phyloP scores from a whole-genome alignment of 1,284 basidiomycete genomes.

The Microbotryum intermedium region DNA sequence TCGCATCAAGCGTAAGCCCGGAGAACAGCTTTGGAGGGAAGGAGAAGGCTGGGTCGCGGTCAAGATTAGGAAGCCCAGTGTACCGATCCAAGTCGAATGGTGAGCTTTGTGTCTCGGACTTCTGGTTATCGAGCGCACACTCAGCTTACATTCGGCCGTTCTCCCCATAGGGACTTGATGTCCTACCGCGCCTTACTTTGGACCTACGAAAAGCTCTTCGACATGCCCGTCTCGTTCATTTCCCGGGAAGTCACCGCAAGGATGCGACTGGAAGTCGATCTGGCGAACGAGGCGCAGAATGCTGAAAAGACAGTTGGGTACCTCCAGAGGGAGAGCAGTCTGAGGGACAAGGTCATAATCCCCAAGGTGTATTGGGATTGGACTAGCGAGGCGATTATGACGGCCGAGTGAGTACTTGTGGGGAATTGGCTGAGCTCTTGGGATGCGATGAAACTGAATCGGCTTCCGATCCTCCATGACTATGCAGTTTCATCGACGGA shows the following conservation, averaged over 20 bases:
- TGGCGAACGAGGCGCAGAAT: conserved; percentile 62
- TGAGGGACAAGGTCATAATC: conserved; percentile 64
- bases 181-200: conserved; percentile 35
- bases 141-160: too few relatives aligned
- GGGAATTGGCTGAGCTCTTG: not conserved
- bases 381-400: conserved; percentile 67
- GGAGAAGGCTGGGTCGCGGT: conserved; percentile 60
- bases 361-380: conserved; percentile 65
- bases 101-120: conserved; percentile 4
- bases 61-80: conserved; percentile 83
- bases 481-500: conserved; percentile 25
- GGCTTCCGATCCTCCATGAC: not conserved
- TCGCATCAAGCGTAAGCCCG: conserved; percentile 46
- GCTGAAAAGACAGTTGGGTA: conserved; percentile 53
- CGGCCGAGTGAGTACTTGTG: conserved; percentile 57
- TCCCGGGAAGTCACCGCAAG: conserved; percentile 73
- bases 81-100: conserved; percentile 68
- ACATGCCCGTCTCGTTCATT: conserved; percentile 64
- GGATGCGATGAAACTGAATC: too few relatives aligned
- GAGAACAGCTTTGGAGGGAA: conserved; percentile 41
- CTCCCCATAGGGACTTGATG: conserved; percentile 52
- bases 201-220: conserved; percentile 47
- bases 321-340: conserved; percentile 55
- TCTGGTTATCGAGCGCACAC: too few relatives aligned
- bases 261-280: conserved; percentile 70